Percentiles rank a stretch among this genome's conserved stretches.
Evolutionary conservation across 148 eudicot genomes (phyloP).

Genomic region (Cornus controversa): DNA sequence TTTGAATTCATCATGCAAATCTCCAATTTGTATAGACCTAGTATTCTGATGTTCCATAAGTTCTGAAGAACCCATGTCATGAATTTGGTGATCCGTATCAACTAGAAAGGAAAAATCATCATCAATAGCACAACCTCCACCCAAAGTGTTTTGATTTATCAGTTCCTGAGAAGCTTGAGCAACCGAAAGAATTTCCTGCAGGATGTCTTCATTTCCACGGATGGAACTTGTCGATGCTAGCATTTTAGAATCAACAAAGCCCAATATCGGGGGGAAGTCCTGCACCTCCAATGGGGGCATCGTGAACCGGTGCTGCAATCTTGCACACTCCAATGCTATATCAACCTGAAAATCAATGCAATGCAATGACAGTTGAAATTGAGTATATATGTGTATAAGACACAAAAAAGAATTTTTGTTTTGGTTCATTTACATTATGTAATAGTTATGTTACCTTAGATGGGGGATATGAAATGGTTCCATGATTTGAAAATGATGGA

Average conservation of each 20-base stretch:
- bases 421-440: no score
- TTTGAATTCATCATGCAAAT: slow-evolving; percentile 27
- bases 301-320: slow-evolving; percentile 67
- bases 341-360: slow-evolving; percentile 50
- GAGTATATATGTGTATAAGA: no score
- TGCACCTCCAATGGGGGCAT: slow-evolving; percentile 81
- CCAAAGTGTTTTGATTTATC: slow-evolving; percentile 32
- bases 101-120: slow-evolving; percentile 43
- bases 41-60: slow-evolving; percentile 26
- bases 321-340: slow-evolving; percentile 84
- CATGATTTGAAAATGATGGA: slow-evolving; percentile 35
- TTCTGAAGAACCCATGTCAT: slow-evolving; percentile 21
- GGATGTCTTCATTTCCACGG: slow-evolving; percentile 29
- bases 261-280: slow-evolving; percentile 45
- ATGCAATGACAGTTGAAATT: background rate
- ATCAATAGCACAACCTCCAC: slow-evolving; percentile 21
- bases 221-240: slow-evolving; percentile 28
- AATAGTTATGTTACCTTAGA: slow-evolving; percentile 50
- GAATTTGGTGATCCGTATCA: slow-evolving; percentile 15
- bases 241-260: slow-evolving; percentile 32
- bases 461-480: slow-evolving; percentile 47
- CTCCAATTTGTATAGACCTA: slow-evolving; percentile 38
- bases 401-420: no score
- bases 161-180: slow-evolving; percentile 65
- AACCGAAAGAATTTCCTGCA: slow-evolving; percentile 67